phyloP scores from a whole-genome alignment of 257 asterid species.

The Solanum chmielewskii region DNA sequence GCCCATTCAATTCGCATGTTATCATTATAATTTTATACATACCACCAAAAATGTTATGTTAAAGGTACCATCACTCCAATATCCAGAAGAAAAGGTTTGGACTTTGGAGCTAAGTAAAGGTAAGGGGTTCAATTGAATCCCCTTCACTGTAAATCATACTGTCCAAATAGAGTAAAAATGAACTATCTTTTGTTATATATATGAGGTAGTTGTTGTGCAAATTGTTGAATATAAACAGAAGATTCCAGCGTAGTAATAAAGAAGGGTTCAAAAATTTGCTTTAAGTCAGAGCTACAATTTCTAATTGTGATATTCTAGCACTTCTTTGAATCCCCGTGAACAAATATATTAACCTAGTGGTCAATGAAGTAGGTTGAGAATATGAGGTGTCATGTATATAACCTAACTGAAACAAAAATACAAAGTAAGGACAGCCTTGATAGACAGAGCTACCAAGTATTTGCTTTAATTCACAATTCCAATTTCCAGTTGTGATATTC shows the following conservation, averaged over 20 bases:
- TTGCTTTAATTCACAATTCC: not conserved
- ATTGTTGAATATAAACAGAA: not conserved
- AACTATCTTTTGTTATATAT: not conserved
- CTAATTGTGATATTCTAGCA: not conserved
- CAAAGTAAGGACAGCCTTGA: not conserved
- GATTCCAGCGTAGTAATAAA: not conserved
- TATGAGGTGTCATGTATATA: not conserved
- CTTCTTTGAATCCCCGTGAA: not conserved
- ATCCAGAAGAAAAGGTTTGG: not conserved
- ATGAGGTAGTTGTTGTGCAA: not conserved
- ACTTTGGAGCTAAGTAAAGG: not conserved
- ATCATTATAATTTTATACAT: not conserved
- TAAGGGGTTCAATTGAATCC: not conserved
- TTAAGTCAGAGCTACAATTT: not conserved
- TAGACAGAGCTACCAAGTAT: not conserved
- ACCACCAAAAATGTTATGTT: not conserved
- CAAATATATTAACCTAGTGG: not conserved
- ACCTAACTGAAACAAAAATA: not conserved
- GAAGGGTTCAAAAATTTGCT: not conserved
- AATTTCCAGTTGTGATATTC: not conserved
- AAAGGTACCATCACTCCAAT: not conserved
- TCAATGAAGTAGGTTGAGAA: not conserved
- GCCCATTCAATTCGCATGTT: constrained; percentile 11
- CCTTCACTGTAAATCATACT: not conserved
- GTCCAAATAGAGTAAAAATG: not conserved